These are phyloP conservation scores for Pythium aquatile DNA, from an alignment of 352 stramenopile genomes.

Conservation along the genomic window DNA sequence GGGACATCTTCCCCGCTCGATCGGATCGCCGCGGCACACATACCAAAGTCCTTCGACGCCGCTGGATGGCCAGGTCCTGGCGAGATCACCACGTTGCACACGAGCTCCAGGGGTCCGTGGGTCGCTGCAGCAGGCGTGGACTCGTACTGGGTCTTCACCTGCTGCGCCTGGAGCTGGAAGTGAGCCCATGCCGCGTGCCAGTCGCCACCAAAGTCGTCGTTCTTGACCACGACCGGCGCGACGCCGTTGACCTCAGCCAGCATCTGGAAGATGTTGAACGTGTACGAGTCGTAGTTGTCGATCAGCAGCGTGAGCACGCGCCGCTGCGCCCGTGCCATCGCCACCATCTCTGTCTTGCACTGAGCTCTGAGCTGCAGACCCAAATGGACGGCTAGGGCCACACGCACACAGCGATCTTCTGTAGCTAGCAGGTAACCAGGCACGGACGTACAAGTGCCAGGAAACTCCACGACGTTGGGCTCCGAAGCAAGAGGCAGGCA, in stretches of 20 bases:
- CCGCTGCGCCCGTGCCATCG: conserved; percentile 25
- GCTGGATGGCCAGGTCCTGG: conserved; percentile 90
- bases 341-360: conserved; percentile 22
- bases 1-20: conserved; percentile 47
- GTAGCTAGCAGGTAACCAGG: neutral
- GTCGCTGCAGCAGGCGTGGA: neutral
- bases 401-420: neutral
- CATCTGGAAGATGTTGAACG: conserved; percentile 97
- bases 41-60: conserved; percentile 78
- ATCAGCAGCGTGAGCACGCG: conserved; percentile 87
- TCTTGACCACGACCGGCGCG: conserved; percentile 89
- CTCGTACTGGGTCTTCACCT: conserved; percentile 14
- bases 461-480: neutral
- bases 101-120: conserved; percentile 11
- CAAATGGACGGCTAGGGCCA: neutral
- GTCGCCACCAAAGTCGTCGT: conserved; percentile 86
- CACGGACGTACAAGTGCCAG: neutral
- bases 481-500: neutral
- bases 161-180: conserved; percentile 45
- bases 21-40: conserved; percentile 81
- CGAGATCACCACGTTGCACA: conserved; percentile 87
- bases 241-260: conserved; percentile 89
- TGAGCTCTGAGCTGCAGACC: neutral
- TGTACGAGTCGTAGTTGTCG: conserved; percentile 99
- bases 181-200: conserved; percentile 55